Evolutionary conservation across 352 stramenopile species (phyloP), one percentile per base, ranked within the genome.

Genomic region (Phytopythium litorale): DNA sequence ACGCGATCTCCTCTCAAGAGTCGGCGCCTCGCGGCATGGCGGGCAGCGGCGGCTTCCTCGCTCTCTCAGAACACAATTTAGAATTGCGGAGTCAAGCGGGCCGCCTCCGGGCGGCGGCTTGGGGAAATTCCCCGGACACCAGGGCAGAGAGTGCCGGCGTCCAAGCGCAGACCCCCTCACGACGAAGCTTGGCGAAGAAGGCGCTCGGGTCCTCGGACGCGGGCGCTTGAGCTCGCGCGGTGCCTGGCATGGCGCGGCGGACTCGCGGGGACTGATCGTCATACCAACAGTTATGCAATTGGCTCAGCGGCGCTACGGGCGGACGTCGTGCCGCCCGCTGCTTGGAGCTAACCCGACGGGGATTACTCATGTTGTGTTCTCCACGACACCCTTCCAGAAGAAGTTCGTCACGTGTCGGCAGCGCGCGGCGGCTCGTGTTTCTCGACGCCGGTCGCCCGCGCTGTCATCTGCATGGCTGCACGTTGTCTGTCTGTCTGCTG

Each of bases 211-310:
- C 51, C 56, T 13, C 45, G 53, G 59, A 28, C 35, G 60, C 35
- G 70, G 64, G 46, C 42, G 61, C 45, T 51, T 38, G 61, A 67
- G 74, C 68, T 64, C 57, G 57, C 37, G 54, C 42, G 16, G 42
- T 32, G 67, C 45, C 16, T 33, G 72, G 68, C 68, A 32, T 21
- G 2, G 48, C 40, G 65, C 49, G 65, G 80, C 67, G 71, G 82
- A 92, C 67, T 82, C 67, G 60, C 62, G 81, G 84, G 79, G 82
- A 87, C 77, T 92, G 84, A 92, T 94, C 73, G 84, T 92, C 82
- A 91, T 92, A 89, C 79, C 88, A 90, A 94, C 74, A 94, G 84
- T 94, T 94, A 94, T 94, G 84, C 84, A 94, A 94, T 94, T 94
- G 84, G 84, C 84, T 91, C 83, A 87, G 70, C 68, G 73, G 72